Percentiles rank a stretch among this genome's conserved stretches.
Conservation (phyloP, 192 early-diverging fungal genomes). For the Umbelopsis isabellina region DNA sequence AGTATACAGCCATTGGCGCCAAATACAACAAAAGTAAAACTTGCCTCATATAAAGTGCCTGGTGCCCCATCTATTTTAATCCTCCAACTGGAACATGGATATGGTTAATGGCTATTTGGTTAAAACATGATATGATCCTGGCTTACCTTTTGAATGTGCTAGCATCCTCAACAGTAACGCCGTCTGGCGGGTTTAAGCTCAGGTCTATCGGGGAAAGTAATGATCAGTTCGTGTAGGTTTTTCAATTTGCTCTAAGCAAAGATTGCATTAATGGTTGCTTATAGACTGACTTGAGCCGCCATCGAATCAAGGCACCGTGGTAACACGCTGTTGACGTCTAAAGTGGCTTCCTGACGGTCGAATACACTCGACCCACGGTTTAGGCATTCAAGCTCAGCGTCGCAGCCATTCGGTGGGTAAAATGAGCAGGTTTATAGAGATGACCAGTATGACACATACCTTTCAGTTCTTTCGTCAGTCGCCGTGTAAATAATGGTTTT, state of each 20-base stretch:
- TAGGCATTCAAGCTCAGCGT: constrained; percentile 14
- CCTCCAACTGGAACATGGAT: constrained; percentile 56
- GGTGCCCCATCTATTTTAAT: constrained; percentile 63
- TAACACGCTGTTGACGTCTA: too few relatives aligned
- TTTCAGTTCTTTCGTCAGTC: constrained; percentile 13
- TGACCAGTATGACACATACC: background rate
- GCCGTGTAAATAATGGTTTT: constrained; percentile 17
- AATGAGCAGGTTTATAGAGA: background rate
- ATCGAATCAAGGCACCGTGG: too few relatives aligned
- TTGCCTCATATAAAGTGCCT: constrained; percentile 71
- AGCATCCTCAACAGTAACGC: constrained; percentile 54
- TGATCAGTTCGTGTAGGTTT: background rate
- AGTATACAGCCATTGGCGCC: background rate
- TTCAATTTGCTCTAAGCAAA: background rate
- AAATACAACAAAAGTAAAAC: background rate
- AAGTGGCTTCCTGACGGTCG: too few relatives aligned
- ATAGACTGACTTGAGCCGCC: too few relatives aligned
- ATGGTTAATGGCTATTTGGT: background rate
- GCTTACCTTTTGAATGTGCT: constrained; percentile 57
- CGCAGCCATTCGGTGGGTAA: background rate
- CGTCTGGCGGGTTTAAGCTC: constrained; percentile 52
- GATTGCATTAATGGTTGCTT: too few relatives aligned
- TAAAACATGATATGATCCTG: background rate
- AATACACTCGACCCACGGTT: too few relatives aligned
- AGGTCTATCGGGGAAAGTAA: constrained; percentile 44